These are phyloP conservation scores for Cutaneotrichosporon cavernicola DNA, from an alignment of 1,284 basidiomycete genomes.

Conservation along the genomic window DNA sequence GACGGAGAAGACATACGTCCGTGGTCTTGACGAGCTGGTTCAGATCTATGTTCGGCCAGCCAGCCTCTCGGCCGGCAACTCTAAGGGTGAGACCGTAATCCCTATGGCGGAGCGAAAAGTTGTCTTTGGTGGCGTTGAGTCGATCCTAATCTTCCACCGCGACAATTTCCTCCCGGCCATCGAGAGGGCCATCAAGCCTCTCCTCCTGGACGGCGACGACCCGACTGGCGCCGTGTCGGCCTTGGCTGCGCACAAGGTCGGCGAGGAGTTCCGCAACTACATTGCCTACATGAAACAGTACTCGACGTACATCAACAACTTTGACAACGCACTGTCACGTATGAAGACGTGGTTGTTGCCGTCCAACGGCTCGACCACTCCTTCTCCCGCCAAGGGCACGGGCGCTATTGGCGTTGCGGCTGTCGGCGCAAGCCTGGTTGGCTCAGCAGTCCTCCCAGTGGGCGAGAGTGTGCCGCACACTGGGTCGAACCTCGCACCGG, in stretches of 20 bases:
- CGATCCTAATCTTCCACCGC: slow-evolving; percentile 85
- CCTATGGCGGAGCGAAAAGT: slow-evolving; percentile 73
- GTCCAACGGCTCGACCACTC: background rate
- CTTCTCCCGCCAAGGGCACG: background rate
- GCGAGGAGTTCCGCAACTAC: slow-evolving; percentile 84
- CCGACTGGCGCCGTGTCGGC: slow-evolving; percentile 70
- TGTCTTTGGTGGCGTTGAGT: slow-evolving; percentile 89
- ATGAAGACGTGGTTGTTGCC: slow-evolving; percentile 72
- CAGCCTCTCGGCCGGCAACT: slow-evolving; percentile 63
- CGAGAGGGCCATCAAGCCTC: slow-evolving; percentile 67
- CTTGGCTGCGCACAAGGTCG: slow-evolving; percentile 75
- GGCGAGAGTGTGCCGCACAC: slow-evolving; percentile 37
- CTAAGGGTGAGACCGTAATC: slow-evolving; percentile 69
- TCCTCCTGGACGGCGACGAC: slow-evolving; percentile 65
- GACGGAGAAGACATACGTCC: slow-evolving; percentile 96
- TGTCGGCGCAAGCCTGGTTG: slow-evolving; percentile 47
- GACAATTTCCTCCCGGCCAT: slow-evolving; percentile 88
- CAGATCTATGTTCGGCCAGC: slow-evolving; percentile 93
- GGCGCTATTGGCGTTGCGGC: slow-evolving; percentile 27
- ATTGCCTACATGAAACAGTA: slow-evolving; percentile 97
- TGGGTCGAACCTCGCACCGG: slow-evolving; percentile 58
- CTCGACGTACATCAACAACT: slow-evolving; percentile 94
- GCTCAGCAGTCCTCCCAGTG: slow-evolving; percentile 61
- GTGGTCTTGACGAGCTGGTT: slow-evolving; percentile 84
- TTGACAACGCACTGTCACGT: slow-evolving; percentile 82